Conservation (phyloP, 495 filamentous ascomycete species). For the Aspergillus leporis region DNA sequence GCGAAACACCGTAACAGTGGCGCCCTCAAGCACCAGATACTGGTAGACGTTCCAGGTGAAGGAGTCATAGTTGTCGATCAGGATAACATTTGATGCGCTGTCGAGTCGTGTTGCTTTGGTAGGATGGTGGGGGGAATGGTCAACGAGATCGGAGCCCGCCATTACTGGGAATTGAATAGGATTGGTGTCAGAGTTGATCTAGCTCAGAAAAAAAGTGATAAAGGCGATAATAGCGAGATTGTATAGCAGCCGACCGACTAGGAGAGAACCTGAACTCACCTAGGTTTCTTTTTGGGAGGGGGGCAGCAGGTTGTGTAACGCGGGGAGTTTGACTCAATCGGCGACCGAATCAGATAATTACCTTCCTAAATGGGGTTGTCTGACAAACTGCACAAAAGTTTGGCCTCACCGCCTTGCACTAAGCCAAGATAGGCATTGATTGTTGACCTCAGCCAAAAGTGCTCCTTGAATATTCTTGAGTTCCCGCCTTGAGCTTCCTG, state of each 20-base stretch:
- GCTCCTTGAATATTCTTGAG: slow-evolving; percentile 29
- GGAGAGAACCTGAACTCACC: slow-evolving; percentile 8
- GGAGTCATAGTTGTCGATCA: slow-evolving; percentile 99
- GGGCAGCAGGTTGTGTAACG: slow-evolving; percentile 4
- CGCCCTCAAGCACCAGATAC: slow-evolving; percentile 92
- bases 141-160: slow-evolving; percentile 64
- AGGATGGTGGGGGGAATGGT: slow-evolving; percentile 84
- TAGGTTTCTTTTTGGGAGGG: not conserved
- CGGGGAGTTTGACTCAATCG: slow-evolving; percentile 1
- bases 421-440: slow-evolving; percentile 41
- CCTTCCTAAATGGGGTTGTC: slow-evolving; percentile 15
- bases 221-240: slow-evolving; percentile 3
- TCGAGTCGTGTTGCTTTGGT: slow-evolving; percentile 64
- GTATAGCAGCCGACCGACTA: slow-evolving; percentile 9
- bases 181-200: not conserved
- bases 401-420: slow-evolving; percentile 39
- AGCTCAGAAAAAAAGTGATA: no score
- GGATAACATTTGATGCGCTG: slow-evolving; percentile 83
- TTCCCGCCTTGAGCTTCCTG: slow-evolving; percentile 13
- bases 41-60: slow-evolving; percentile 99
- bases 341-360: slow-evolving; percentile 7
- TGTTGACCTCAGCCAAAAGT: slow-evolving; percentile 37
- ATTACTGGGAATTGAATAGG: slow-evolving; percentile 13
- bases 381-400: slow-evolving; percentile 18
- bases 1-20: slow-evolving; percentile 80